Evolutionary conservation across 2,329 filamentous ascomycete species (phyloP), one percentile per base, ranked within the genome.

Genomic region (Venturia pyrina): DNA sequence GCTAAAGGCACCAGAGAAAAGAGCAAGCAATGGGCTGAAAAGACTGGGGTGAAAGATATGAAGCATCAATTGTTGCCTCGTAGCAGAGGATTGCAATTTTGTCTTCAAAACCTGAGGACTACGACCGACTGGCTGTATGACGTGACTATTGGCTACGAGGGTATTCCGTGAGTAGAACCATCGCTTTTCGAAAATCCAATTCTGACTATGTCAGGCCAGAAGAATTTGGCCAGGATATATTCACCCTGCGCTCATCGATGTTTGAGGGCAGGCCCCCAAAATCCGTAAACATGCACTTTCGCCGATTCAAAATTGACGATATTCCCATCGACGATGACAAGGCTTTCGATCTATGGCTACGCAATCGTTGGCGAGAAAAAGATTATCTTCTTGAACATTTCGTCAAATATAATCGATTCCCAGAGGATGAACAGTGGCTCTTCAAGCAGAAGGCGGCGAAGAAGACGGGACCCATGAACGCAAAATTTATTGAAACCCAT

Each of bases 201-300:
- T 17, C 32, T 59, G 15, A 59, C 28, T 1, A 37, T 1, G 37
- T 28, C 13, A 59, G 53, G 8, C 72, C 71, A 1, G 80, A 79
- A 48, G 84, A 89, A 71, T 97, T 88, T 70, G 93, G 93, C n/a
- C 93, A 98, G 74, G 87, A 96, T 62, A 89, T 90, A 72, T 98
- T 96, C 76, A 93, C 90, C 0, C 81, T 99, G 4, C 85, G 86
- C 2, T 92, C 92, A 62, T 96, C 91, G 4, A 96, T 95, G 74
- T 88, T 97, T 68, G 86, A 95, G 75, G 93, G 95, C 15, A 86
- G 90, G 0, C 89, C 93, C 0, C 95, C 93, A 1, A 96, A 93
- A 75, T 96, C 92, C 1, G 93, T 98, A 72, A 98, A 97, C 77
- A 93, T 98, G 81, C 89, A 96, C 77, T 99, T 93, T 91, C 87